Evolutionary conservation across 192 early-diverging fungal genomes (phyloP).

Genomic region (Bifiguratus adelaidae): DNA sequence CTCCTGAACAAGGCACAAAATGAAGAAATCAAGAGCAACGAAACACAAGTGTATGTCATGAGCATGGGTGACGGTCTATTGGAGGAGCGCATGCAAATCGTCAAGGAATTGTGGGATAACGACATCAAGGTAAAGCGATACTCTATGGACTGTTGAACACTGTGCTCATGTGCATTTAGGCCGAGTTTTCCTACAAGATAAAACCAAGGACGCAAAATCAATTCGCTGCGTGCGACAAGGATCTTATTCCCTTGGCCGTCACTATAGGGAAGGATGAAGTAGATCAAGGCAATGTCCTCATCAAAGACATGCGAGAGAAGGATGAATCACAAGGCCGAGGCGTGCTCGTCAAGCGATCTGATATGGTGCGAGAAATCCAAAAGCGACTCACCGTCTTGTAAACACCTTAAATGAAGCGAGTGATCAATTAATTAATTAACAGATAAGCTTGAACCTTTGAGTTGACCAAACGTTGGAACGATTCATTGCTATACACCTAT

Average conservation of each 20-base stretch:
- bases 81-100: slow-evolving; percentile 81
- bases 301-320: slow-evolving; percentile 76
- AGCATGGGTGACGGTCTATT: slow-evolving; percentile 70
- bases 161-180: slow-evolving; percentile 9
- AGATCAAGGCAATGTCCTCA: slow-evolving; percentile 64
- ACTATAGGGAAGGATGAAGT: slow-evolving; percentile 82
- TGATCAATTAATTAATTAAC: too few species aligned
- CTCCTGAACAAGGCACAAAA: slow-evolving; percentile 49
- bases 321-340: slow-evolving; percentile 44
- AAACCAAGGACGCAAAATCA: slow-evolving; percentile 77
- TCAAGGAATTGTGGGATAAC: slow-evolving; percentile 84
- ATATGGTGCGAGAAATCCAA: slow-evolving; percentile 55
- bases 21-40: slow-evolving; percentile 60
- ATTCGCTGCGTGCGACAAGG: slow-evolving; percentile 69
- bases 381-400: slow-evolving; percentile 29
- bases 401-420: too few species aligned
- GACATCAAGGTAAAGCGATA: slow-evolving; percentile 48
- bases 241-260: slow-evolving; percentile 83
- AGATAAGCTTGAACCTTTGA: too few species aligned
- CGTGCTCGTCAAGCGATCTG: slow-evolving; percentile 32
- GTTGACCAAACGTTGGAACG: too few species aligned
- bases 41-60: slow-evolving; percentile 80
- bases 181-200: slow-evolving; percentile 88
- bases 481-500: too few species aligned
- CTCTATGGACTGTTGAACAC: slow-evolving; percentile 3